Evolutionary conservation across 2,329 filamentous ascomycete genomes (phyloP), one percentile per base, ranked within the genome.

Genomic region (Chaetoscypha palmicola): DNA sequence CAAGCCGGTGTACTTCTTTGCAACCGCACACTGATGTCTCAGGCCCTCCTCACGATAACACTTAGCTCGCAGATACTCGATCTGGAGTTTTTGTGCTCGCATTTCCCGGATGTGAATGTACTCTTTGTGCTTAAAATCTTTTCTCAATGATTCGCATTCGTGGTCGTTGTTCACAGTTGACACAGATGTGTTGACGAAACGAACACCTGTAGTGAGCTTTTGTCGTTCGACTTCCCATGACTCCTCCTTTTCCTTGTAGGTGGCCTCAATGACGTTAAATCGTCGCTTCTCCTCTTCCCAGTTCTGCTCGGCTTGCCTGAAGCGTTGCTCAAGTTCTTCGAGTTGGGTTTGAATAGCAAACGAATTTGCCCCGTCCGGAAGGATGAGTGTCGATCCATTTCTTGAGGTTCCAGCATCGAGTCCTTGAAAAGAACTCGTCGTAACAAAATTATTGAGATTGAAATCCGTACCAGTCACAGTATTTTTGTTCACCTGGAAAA

Each of bases 11-110:
- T 87, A 90, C 54, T 76, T 79, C 73, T 98, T 98, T 51, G 87
- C 87, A 67, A 83, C 94, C 7, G 85, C 86, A 23, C 91, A 77
- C 58, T 90, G 86, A 50, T 76, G 74, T 32, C 92, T 77, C 66
- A 97, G 82, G 39, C 76, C 78, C 55, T 86, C 79, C 65, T 96
- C 91, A 23, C 92, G 77, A 61, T 79, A 75, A 68, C 85, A 86
- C 41, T 83, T 79, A 2, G 87, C 86, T 57, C 89, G 80, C 63
- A 97, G 79, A 80, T 86, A 97, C 58, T 89, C 78, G 62, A 97
- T 91, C 66, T 97, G 90, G 67, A 92, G 85, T 41, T 79, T 77
- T 60, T 97, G 73, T 14, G 91, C 91, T 54, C 81, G 79, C 41
- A 96, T 69, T 66, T 94, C 86, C 63, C 81, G 81, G 57, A 73